phyloP scores from a whole-genome alignment of 208 protist species.

The Wallacemonas collosoma region DNA sequence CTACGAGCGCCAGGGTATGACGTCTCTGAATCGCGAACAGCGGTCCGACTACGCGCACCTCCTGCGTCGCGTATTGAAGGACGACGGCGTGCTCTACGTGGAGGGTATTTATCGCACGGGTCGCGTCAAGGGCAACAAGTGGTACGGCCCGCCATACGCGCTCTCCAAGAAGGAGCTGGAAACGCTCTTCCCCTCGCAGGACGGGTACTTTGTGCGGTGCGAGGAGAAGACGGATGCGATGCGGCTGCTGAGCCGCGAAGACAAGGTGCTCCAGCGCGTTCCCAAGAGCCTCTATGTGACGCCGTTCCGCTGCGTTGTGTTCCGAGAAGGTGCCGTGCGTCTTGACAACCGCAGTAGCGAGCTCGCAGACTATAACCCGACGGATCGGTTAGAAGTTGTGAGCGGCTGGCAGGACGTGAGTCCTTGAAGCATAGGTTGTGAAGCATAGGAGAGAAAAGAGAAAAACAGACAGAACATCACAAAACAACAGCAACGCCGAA shows the following conservation, averaged over 20 bases:
- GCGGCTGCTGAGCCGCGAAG: constrained; percentile 75
- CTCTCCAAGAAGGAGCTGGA: constrained; percentile 72
- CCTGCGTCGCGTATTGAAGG: constrained; percentile 78
- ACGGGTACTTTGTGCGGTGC: constrained; percentile 86
- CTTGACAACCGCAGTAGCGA: constrained; percentile 23
- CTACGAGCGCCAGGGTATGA: constrained; percentile 89
- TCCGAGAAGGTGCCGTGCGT: constrained; percentile 62
- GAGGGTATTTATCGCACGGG: constrained; percentile 89
- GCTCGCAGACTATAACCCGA: background rate
- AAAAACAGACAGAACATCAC: background rate
- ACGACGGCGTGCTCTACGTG: constrained; percentile 87
- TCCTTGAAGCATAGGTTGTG: background rate
- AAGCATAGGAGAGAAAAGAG: background rate
- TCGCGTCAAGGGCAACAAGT: constrained; percentile 79
- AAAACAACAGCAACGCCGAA: background rate
- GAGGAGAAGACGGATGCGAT: constrained; percentile 89
- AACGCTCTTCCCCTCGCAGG: constrained; percentile 61
- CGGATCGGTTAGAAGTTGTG: constrained; percentile 6
- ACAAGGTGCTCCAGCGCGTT: constrained; percentile 73
- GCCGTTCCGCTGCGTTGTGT: constrained; percentile 86
- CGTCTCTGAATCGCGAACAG: constrained; percentile 75
- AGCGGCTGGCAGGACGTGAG: background rate
- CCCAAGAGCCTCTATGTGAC: constrained; percentile 85
- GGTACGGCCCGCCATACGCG: constrained; percentile 72
- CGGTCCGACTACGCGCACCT: constrained; percentile 85